Base-by-base conservation (phyloP, 2,329 filamentous ascomycete species). In the Trichoderma sp. region DNA sequence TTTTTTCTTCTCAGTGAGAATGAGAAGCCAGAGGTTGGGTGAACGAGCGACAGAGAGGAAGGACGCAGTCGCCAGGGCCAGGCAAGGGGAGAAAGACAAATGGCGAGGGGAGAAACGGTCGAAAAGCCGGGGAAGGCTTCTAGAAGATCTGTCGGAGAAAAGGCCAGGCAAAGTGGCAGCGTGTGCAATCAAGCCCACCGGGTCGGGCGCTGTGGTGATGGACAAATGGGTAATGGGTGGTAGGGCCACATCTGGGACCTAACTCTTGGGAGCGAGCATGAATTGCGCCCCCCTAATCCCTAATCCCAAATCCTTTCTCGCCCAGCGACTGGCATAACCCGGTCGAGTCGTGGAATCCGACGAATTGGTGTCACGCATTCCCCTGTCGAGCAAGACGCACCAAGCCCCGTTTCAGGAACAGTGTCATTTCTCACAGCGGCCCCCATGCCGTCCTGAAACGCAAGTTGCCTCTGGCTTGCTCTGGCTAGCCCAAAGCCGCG, bases 381-480 rank as follows among this genome's bases (percentile, higher is more conserved):
- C 71, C 72, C 68, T 71, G 72, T 73, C 72, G 60, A 70, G 66
- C 51, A 67, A 39, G 34, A 62, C 68, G 34, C 71, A 73, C 70
- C 65, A 62, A 70, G 71, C 64, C 71, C 74, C 75, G 77, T 78
- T 78, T 78, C 77, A 78, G 76, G 76, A 77, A 78, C 77, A 71
- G 75, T 72, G 73, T 76, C 76, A 76, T 75, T 77, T 74, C 74
- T 75, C 74, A 75, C 75, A 75, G 74, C 74, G 73, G 75, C 61
- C 74, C 74, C 74, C 72, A 74, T 69, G 74, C 73, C 73, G 74
- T 77, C 74, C 76, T 78, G 77, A 78, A 79, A 79, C 77, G 74
- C 73, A 64, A 66, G 68, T 66, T 62, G 68, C 68, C 53, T 70
- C 67, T 68, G 64, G 68, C 68, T 71, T 43, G 36, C 36, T n/a